Evolutionary conservation across 2,329 filamentous ascomycete species (phyloP), one percentile per base, ranked within the genome.

Genomic region (Colletotrichum paranaense): DNA sequence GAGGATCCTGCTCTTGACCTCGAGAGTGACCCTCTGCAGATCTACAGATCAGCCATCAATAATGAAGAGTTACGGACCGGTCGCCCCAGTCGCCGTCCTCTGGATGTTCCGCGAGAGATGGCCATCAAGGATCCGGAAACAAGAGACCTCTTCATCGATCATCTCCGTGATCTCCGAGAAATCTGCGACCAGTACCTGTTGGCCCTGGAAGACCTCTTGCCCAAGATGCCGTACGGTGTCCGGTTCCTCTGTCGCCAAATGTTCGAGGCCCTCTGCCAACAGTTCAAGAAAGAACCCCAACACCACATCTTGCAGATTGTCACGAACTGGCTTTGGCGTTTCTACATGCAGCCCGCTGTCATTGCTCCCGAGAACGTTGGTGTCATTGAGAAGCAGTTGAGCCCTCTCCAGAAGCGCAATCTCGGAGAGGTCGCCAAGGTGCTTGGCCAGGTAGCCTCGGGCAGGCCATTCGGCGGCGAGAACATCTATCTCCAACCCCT

Each of bases 71-170:
- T 99, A 28, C 92, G 95, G 22, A 99, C 97, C 0, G 97, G 97
- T 5, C 91, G 92, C 76, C 91, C 94, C 24, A 98, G 95, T 81
- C 90, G 90, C 62, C 90, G 97, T 75, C 93, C 92, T 42, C 91
- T 94, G 16, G 95, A 98, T 77, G 92, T 99, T 42, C 93, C 95
- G 0, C 91, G 95, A 75, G 97, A 99, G 81, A 89, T 97, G 77
- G 97, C 97, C n/a, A 98, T 99, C 81, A 93, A 95, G 77, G 97
- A 99, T 79, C 93, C 93, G 1, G 97, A 99, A 82, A 98, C 97
- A 1, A 91, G 96, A 78, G 92, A 93, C 73, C 92, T 95, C 30
- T 99, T 99, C 81, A 97, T 99, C 71, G 93, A 97, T 79, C 95
- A 99, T 80, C 88, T 99, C 57, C 94, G 97, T 78, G 96, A 98